phyloP scores from a whole-genome alignment of 495 filamentous ascomycete genomes.

The Aspergillus mulundensis region DNA sequence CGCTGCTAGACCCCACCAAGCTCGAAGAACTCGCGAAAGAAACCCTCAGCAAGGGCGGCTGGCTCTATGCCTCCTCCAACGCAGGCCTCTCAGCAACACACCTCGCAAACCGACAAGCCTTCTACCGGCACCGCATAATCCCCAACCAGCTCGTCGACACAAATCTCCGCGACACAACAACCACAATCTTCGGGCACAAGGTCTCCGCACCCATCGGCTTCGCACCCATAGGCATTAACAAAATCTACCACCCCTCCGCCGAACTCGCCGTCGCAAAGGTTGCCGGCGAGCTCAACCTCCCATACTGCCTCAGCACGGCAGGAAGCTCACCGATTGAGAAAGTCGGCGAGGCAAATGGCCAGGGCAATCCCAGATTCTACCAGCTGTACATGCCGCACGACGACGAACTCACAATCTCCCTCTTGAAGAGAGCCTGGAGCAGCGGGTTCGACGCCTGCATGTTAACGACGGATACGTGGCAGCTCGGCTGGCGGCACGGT shows the following conservation, averaged over 20 bases:
- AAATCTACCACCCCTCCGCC: slow-evolving; percentile 56
- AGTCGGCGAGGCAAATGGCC: slow-evolving; percentile 54
- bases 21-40: slow-evolving; percentile 56
- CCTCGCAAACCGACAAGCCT: slow-evolving; percentile 62
- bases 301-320: slow-evolving; percentile 50
- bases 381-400: slow-evolving; percentile 66
- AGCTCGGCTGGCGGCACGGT: slow-evolving; percentile 61
- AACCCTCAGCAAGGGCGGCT: slow-evolving; percentile 44
- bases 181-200: slow-evolving; percentile 58
- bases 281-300: slow-evolving; percentile 51
- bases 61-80: slow-evolving; percentile 60
- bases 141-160: slow-evolving; percentile 62
- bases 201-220: slow-evolving; percentile 59
- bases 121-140: slow-evolving; percentile 64
- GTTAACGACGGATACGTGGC: slow-evolving; percentile 63
- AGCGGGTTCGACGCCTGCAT: slow-evolving; percentile 56
- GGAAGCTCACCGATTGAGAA: slow-evolving; percentile 56
- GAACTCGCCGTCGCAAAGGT: slow-evolving; percentile 58
- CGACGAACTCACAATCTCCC: slow-evolving; percentile 24
- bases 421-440: slow-evolving; percentile 53
- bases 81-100: slow-evolving; percentile 63
- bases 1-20: slow-evolving; percentile 44
- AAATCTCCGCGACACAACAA: slow-evolving; percentile 42
- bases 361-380: slow-evolving; percentile 47
- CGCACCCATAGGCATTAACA: slow-evolving; percentile 64